Base-by-base conservation (phyloP, 1,139 yeast genomes). In the Yamadazyma pseudoaaseri region DNA sequence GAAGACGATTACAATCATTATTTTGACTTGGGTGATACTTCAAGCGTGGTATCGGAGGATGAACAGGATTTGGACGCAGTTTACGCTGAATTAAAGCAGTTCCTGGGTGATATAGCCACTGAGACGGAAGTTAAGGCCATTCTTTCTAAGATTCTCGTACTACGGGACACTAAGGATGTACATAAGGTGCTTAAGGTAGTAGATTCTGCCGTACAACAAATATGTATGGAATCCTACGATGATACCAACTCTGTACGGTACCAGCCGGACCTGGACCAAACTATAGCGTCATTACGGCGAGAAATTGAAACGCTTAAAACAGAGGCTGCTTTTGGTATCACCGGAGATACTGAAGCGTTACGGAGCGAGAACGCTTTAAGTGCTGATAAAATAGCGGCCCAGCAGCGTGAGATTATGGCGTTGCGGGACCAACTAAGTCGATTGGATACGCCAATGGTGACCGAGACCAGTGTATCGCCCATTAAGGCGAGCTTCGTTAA, bases 1-100 rank as follows among this genome's bases (percentile, higher is more conserved):
- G 70, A 65, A 30, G 71, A 62, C 8, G 79, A 73, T 41, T 58
- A 53, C 29, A 52, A 45, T 35, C 52, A 47, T n/a, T 45, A 43
- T 31, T 47, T 52, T 29, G 47, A 42, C 7, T 13, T 39, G 6
- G 42, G 29, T 11, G 44, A 42, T 10, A 35, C 34, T 11, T 35
- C 38, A 18, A 35, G 37, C 12, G 49, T 47, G 10, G 30, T 26
- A 2, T 39, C 40, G 5, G 23, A 31, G 12, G 42, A 35, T n/a
- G 43, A 34, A 3, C 34, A 48, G n/a, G 49, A 47, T 18, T 26
- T 59, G 11, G 61, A 56, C 23, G 60, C 34, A 2, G 25, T 44
- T 0, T 48, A 42, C 31, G 50, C 47, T 15, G 37, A 34, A 23
- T 24, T 45, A 17, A 44, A 41, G 29, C 44, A 41, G 26, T 30